These are phyloP conservation scores for Irpex rosettiformis DNA, from an alignment of 1,284 basidiomycete genomes.

Conservation along the genomic window DNA sequence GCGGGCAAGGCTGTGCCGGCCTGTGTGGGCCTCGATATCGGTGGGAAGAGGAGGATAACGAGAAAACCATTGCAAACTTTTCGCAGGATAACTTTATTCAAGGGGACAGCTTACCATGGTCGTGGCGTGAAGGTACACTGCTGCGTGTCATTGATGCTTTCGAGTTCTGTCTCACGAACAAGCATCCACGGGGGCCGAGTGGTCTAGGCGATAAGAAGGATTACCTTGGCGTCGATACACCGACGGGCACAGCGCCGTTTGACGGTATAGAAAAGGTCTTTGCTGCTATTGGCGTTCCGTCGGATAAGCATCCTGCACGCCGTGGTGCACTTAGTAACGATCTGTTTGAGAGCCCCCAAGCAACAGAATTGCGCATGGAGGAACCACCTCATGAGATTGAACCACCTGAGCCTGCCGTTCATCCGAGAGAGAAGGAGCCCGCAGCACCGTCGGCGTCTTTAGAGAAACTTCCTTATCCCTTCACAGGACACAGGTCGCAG, in stretches of 20 bases:
- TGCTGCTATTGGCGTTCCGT: constrained; percentile 63
- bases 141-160: constrained; percentile 72
- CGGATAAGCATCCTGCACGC: constrained; percentile 45
- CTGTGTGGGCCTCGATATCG: constrained; percentile 77
- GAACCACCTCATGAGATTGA: constrained; percentile 28
- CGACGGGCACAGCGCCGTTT: constrained; percentile 31
- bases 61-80: constrained; percentile 47
- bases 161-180: constrained; percentile 70
- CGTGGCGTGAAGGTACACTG: constrained; percentile 71
- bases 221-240: constrained; percentile 23
- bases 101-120: constrained; percentile 63
- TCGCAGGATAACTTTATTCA: constrained; percentile 44
- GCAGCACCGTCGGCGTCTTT: constrained; percentile 26
- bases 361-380: constrained; percentile 22
- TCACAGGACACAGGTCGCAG: constrained; percentile 51
- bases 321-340: constrained; percentile 56
- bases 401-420: constrained; percentile 25
- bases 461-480: constrained; percentile 55
- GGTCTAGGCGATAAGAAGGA: constrained; percentile 30
- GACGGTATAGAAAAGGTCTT: constrained; percentile 65
- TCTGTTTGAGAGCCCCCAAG: constrained; percentile 52
- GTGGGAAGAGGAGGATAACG: constrained; percentile 76
- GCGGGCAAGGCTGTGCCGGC: constrained; percentile 71
- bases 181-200: constrained; percentile 28
- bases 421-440: constrained; percentile 23